Conservation (phyloP, 768 basidiomycete genomes). For the Hemileccinum rubropunctum region DNA sequence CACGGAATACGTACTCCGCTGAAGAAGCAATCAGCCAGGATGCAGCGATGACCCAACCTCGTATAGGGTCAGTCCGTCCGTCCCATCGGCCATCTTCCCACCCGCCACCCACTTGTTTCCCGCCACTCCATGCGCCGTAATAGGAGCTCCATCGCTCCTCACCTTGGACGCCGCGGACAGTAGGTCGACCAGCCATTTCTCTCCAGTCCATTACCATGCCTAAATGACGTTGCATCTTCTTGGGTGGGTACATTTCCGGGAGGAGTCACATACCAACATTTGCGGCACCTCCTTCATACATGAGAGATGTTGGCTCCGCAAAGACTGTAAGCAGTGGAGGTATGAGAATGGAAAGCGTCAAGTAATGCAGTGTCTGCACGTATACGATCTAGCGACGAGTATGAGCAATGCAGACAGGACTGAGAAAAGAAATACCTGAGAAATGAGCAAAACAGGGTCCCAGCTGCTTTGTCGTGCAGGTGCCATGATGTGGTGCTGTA, state of each 20-base stretch:
- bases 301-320: conserved; percentile 67
- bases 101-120: conserved; percentile 66
- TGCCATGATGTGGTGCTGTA: conserved; percentile 26
- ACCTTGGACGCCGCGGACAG: conserved; percentile 63
- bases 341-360: conserved; percentile 78
- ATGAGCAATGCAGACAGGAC: not conserved
- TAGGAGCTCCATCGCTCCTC: conserved; percentile 64
- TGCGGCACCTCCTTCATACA: conserved; percentile 76
- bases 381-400: conserved; percentile 70
- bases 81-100: conserved; percentile 53
- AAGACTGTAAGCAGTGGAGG: conserved; percentile 77
- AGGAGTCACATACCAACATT: conserved; percentile 59
- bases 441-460: conserved; percentile 87
- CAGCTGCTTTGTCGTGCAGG: conserved; percentile 55
- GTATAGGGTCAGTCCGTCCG: conserved; percentile 67
- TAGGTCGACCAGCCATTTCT: conserved; percentile 85
- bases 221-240: conserved; percentile 23
- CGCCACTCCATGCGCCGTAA: conserved; percentile 78
- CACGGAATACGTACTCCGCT: conserved; percentile 70
- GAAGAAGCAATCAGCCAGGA: conserved; percentile 83
- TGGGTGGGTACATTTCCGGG: not conserved
- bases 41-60: conserved; percentile 88
- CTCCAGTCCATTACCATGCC: conserved; percentile 98
- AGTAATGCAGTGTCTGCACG: conserved; percentile 91
- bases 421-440: conserved; percentile 54